Evolutionary conservation across 1,284 basidiomycete genomes (phyloP), one percentile per base, ranked within the genome.

Genomic region (Sporisorium iseilematis-ciliati): DNA sequence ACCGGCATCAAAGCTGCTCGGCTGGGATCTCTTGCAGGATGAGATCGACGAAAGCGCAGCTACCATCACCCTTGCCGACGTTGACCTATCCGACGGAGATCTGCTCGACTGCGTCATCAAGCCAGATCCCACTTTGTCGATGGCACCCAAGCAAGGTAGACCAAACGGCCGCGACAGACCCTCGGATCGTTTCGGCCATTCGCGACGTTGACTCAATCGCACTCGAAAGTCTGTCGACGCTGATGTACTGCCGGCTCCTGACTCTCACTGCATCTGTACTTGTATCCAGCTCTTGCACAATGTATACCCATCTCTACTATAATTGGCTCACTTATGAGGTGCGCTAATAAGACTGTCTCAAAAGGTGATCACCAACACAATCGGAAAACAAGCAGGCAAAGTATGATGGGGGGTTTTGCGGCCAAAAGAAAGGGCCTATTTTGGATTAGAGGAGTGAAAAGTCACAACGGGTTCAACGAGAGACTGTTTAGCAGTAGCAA

Each of bases 31-130:
- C 7, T 29, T 75, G 46, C 29, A 38, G 23, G 57, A 69, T 21
- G 62, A 73, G 51, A 52, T 73, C 16, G 66, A 79, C 26, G 68
- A 74, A 26, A 40, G 20, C 3, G 75, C 75, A 18, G 78, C 78
- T 1, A 33, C 23, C 18, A 73, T 48, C 16, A 76, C 75, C 11
- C 20, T 81, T n/a, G 53, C 62, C 7, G 51, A 78, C 29, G 43
- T 81, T 31, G 40, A 50, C 16, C 31, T 81, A 10, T n/a, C 38
- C 0, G 65, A 65, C 10, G 74, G 66, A 26, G 74, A 75, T 40
- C 6, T 66, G 7, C 42, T 81, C 18, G 79, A 81, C 43, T 81
- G 79, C 57, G 75, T 63, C 43, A 41, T 77, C 54, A 69, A 59
- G 46, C 60, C 65, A 12, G 75, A 77, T 29, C 74, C 74, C 7